phyloP scores from a whole-genome alignment of 352 stramenopile genomes.

The Phytopythium helicoides region DNA sequence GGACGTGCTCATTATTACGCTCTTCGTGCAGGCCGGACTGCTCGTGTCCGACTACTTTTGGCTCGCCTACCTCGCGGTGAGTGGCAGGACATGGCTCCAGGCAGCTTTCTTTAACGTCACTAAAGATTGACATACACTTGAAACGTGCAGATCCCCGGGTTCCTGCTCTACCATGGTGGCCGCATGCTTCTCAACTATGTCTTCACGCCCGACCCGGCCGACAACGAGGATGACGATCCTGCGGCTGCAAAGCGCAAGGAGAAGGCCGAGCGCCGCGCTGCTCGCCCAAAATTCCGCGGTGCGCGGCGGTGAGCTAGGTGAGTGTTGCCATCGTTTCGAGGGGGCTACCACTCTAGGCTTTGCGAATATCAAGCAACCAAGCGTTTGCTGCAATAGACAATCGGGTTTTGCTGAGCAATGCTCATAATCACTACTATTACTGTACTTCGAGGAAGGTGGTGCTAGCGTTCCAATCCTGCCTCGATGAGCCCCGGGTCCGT shows the following conservation, averaged over 20 bases:
- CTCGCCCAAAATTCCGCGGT: conserved; percentile 43
- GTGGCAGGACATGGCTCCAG: no score
- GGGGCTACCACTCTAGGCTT: no score
- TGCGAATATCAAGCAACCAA: no score
- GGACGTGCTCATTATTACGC: conserved; percentile 81
- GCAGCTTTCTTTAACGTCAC: no score
- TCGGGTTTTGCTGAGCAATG: no score
- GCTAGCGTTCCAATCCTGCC: no score
- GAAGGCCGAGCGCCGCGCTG: conserved; percentile 67
- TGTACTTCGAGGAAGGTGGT: no score
- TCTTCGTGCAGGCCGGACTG: conserved; percentile 75
- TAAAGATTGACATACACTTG: no score
- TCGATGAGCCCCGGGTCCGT: no score
- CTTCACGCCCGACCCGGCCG: conserved; percentile 56
- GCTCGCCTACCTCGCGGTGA: conserved; percentile 74
- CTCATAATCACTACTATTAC: no score
- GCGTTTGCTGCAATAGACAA: no score
- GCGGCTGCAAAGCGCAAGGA: conserved; percentile 68
- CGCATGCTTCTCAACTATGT: conserved; percentile 81
- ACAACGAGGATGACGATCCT: conserved; percentile 49
- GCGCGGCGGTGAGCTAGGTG: conserved; percentile 27
- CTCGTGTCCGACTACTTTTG: conserved; percentile 88
- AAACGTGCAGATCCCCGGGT: conserved; percentile 59
- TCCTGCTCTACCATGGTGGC: conserved; percentile 76
- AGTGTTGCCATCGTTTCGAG: no score